These are phyloP conservation scores for Euclidium syriacum DNA, from an alignment of 345 rosid genomes.

Conservation along the genomic window DNA sequence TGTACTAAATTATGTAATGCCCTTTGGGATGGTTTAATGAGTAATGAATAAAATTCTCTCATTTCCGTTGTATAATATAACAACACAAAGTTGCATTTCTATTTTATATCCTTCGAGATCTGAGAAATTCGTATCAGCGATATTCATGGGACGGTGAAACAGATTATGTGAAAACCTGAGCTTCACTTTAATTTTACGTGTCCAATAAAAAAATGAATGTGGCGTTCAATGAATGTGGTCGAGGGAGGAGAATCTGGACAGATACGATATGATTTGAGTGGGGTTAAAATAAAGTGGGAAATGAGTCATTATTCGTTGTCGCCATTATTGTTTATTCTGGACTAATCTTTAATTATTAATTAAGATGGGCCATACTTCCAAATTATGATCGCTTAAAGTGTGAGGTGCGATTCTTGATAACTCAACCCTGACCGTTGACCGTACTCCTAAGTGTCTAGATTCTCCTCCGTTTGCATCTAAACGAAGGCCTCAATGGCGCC, in stretches of 20 bases:
- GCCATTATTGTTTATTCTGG: slow-evolving; percentile 12
- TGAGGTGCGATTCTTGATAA: background rate
- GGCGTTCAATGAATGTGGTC: slow-evolving; percentile 20
- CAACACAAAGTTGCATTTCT: background rate
- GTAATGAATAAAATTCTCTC: slow-evolving; percentile 21
- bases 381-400: slow-evolving; percentile 1
- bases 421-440: background rate
- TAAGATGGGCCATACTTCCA: background rate
- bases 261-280: slow-evolving; percentile 22
- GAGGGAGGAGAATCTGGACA: slow-evolving; percentile 16
- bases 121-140: background rate
- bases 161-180: slow-evolving; percentile 9
- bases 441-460: background rate
- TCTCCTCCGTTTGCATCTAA: background rate
- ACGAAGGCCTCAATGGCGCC: too few species aligned
- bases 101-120: background rate
- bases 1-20: slow-evolving; percentile 14
- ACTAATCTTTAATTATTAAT: slow-evolving; percentile 1
- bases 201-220: background rate
- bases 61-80: slow-evolving; percentile 15
- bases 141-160: slow-evolving; percentile 7
- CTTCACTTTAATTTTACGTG: background rate
- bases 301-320: slow-evolving; percentile 17
- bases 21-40: slow-evolving; percentile 29
- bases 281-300: slow-evolving; percentile 16